Conservation (phyloP, 352 stramenopile genomes). For the Plasmopara muralis region DNA sequence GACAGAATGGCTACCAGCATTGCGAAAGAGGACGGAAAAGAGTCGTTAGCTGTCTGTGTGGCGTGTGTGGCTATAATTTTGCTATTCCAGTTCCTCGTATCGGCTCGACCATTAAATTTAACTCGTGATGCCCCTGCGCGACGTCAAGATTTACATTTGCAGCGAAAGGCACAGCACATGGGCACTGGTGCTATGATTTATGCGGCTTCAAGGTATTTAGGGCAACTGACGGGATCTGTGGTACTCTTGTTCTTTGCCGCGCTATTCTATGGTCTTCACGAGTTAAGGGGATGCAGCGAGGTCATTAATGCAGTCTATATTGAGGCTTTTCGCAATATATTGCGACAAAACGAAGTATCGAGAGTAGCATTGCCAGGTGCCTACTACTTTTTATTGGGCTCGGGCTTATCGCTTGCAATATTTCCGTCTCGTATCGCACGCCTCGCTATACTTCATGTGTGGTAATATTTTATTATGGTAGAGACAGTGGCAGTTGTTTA, state of each 20-base stretch:
- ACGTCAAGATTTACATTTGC: constrained; percentile 38
- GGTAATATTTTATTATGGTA: constrained; percentile 1
- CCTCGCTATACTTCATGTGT: constrained; percentile 52
- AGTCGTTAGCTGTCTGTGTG: constrained; percentile 8
- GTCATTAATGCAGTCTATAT: constrained; percentile 35
- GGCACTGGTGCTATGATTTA: constrained; percentile 46
- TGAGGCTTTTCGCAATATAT: constrained; percentile 32
- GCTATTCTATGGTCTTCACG: constrained; percentile 32
- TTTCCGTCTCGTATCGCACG: constrained; percentile 34
- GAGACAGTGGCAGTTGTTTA: not conserved
- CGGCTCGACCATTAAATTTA: constrained; percentile 3
- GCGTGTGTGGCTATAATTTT: constrained; percentile 26
- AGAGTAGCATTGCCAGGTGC: constrained; percentile 34
- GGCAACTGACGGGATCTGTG: constrained; percentile 5
- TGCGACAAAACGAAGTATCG: constrained; percentile 41
- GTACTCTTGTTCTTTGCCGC: constrained; percentile 33
- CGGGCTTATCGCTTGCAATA: constrained; percentile 27
- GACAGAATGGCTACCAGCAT: no score
- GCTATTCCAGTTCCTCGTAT: constrained; percentile 36
- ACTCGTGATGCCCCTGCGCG: not conserved
- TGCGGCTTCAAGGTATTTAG: constrained; percentile 24
- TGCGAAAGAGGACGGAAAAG: no score
- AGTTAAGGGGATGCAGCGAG: constrained; percentile 21
- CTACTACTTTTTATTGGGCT: constrained; percentile 58
- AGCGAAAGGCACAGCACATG: constrained; percentile 46